These are phyloP conservation scores for Hypocreales sp. DNA, from an alignment of 2,329 filamentous ascomycete species.

Conservation along the genomic window DNA sequence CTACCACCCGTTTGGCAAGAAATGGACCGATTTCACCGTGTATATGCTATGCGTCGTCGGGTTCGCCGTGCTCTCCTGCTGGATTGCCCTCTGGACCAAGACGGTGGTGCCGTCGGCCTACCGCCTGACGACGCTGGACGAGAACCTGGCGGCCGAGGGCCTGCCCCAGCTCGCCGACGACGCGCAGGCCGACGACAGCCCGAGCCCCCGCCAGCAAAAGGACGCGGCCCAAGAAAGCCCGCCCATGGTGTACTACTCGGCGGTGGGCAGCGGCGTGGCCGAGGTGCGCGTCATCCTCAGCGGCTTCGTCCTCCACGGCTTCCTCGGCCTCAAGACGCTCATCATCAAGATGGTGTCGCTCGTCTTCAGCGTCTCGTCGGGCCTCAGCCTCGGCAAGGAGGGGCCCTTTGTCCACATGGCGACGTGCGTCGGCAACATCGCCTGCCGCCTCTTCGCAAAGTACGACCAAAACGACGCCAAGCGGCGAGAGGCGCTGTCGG, in stretches of 20 bases:
- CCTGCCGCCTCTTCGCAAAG: slow-evolving; percentile 83
- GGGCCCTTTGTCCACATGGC: slow-evolving; percentile 96
- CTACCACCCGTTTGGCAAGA: slow-evolving; percentile 26
- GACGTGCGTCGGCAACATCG: slow-evolving; percentile 87
- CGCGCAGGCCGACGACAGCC: slow-evolving; percentile 25
- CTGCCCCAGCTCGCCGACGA: slow-evolving; percentile 22
- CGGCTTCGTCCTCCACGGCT: slow-evolving; percentile 91
- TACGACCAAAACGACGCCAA: slow-evolving; percentile 93
- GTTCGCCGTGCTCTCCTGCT: slow-evolving; percentile 57
- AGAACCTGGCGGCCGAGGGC: slow-evolving; percentile 65
- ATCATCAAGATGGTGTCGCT: slow-evolving; percentile 72
- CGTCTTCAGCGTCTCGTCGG: slow-evolving; percentile 80
- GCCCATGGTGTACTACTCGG: slow-evolving; percentile 89
- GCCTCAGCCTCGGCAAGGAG: slow-evolving; percentile 87
- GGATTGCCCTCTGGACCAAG: slow-evolving; percentile 77
- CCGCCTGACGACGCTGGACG: slow-evolving; percentile 75
- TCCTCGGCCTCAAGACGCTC: slow-evolving; percentile 77
- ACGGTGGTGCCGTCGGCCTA: slow-evolving; percentile 85
- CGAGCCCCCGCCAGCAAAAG: slow-evolving; percentile 25
- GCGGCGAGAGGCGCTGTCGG: slow-evolving; percentile 82
- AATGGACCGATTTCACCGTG: slow-evolving; percentile 61
- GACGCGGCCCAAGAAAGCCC: slow-evolving; percentile 24
- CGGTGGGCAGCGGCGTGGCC: slow-evolving; percentile 88
- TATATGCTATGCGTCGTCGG: slow-evolving; percentile 59
- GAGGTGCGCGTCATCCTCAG: slow-evolving; percentile 97